Evolutionary conservation across 345 rosid genomes (phyloP).

Genomic region (Psidium friedrichsthalianum): DNA sequence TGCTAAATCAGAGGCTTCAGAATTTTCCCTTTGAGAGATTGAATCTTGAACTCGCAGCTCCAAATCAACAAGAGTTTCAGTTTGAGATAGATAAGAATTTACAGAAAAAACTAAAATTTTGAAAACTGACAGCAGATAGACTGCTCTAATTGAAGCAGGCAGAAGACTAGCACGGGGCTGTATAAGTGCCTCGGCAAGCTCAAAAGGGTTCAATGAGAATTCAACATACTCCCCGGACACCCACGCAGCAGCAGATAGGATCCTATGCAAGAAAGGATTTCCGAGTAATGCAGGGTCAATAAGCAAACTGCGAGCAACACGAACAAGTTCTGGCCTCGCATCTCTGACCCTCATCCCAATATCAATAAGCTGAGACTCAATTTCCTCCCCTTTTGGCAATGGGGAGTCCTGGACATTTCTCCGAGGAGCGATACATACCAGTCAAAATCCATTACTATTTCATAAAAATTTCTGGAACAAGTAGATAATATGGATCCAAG

Average conservation of each 20-base stretch:
- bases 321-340: constrained; percentile 73
- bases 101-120: constrained; percentile 55
- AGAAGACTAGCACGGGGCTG: constrained; percentile 84
- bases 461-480: constrained; percentile 60
- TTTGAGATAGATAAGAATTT: constrained; percentile 23
- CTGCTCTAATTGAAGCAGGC: constrained; percentile 50
- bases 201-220: constrained; percentile 52
- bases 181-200: constrained; percentile 70
- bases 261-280: constrained; percentile 57
- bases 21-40: neutral
- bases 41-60: constrained; percentile 12
- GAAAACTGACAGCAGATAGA: constrained; percentile 65
- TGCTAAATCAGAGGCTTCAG: constrained; percentile 11
- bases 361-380: constrained; percentile 82
- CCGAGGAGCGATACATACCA: constrained; percentile 89
- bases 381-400: constrained; percentile 75
- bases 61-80: constrained; percentile 4
- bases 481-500: constrained; percentile 67
- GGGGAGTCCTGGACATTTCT: constrained; percentile 77
- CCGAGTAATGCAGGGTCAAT: constrained; percentile 99
- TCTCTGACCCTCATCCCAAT: constrained; percentile 85
- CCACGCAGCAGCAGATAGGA: constrained; percentile 95
- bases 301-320: constrained; percentile 56
- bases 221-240: constrained; percentile 79
- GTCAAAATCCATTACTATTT: constrained; percentile 71